A percentile compares a stretch with the other conserved stretches of the same genome.
Evolutionary conservation across 2,329 filamentous ascomycete genomes (phyloP).

Genomic region (Xylariaceae sp.): DNA sequence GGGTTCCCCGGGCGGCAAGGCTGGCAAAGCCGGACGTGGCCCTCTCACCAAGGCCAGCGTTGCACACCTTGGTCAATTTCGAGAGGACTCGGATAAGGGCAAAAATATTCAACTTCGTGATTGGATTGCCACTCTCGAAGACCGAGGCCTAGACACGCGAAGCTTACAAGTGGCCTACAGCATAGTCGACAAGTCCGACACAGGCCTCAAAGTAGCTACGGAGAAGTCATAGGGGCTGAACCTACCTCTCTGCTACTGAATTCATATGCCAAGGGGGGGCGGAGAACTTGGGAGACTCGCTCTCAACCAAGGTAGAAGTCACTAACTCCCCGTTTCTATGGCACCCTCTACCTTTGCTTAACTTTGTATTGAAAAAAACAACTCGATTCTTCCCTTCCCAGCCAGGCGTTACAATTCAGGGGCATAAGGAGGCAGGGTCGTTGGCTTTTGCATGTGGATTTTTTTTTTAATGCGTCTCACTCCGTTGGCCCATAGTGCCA

Average conservation of each 20-base stretch:
- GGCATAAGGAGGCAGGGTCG: slow-evolving; percentile 22
- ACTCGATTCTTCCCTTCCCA: slow-evolving; percentile 25
- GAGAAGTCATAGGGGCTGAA: slow-evolving; percentile 11
- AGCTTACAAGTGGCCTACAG: slow-evolving; percentile 56
- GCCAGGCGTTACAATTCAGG: slow-evolving; percentile 29
- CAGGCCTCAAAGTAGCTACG: slow-evolving; percentile 23
- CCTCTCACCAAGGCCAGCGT: slow-evolving; percentile 52
- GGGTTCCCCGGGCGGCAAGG: slow-evolving; percentile 17
- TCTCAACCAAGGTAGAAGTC: neutral
- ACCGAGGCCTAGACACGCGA: slow-evolving; percentile 63
- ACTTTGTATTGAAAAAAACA: slow-evolving; percentile 21
- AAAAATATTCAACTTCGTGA: slow-evolving; percentile 79
- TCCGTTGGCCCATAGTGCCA: neutral
- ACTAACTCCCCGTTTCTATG: neutral
- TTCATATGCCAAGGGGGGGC: neutral
- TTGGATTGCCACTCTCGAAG: slow-evolving; percentile 71
- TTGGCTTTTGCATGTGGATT: slow-evolving; percentile 23
- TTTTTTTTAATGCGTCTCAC: slow-evolving; percentile 9
- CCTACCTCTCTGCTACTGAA: neutral
- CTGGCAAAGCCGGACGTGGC: slow-evolving; percentile 32
- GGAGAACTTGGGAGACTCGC: neutral
- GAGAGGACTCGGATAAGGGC: slow-evolving; percentile 73
- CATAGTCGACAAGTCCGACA: slow-evolving; percentile 44
- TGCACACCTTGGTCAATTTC: slow-evolving; percentile 65
- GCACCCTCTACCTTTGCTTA: slow-evolving; percentile 13